Conservation (phyloP, 805 yeast genomes). For the Lachancea sp. region DNA sequence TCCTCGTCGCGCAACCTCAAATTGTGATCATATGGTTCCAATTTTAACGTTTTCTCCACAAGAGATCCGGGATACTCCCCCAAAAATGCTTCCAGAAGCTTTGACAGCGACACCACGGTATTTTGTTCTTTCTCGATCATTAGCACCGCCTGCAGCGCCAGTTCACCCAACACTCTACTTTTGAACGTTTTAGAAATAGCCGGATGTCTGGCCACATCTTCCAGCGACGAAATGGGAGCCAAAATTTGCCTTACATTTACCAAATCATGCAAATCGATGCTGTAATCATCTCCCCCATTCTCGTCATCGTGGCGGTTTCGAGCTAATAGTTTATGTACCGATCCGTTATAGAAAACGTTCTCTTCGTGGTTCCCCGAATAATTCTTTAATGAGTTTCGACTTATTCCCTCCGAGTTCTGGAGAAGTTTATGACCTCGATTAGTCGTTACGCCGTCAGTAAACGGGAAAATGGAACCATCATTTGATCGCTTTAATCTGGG, state of each 20-base stretch:
- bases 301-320: constrained; percentile 21
- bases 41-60: constrained; percentile 54
- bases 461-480: constrained; percentile 26
- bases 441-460: constrained; percentile 33
- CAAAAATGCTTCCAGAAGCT: constrained; percentile 67
- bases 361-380: constrained; percentile 30
- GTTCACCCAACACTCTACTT: constrained; percentile 44
- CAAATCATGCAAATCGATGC: constrained; percentile 41
- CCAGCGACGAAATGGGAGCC: constrained; percentile 73
- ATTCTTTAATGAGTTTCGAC: constrained; percentile 38
- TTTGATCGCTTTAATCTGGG: constrained; percentile 26
- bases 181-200: constrained; percentile 63
- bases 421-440: constrained; percentile 57
- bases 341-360: constrained; percentile 32
- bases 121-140: constrained; percentile 76
- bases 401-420: constrained; percentile 42
- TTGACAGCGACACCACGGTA: constrained; percentile 63
- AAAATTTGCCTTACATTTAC: constrained; percentile 54
- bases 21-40: constrained; percentile 67
- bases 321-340: constrained; percentile 31
- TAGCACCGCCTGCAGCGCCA: constrained; percentile 70
- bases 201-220: constrained; percentile 68
- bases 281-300: constrained; percentile 32
- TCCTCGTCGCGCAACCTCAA: constrained; percentile 32
- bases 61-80: constrained; percentile 79